Percentiles rank a stretch among this genome's conserved stretches.
These are phyloP conservation scores for Tolypocladium pustulatum DNA, from an alignment of 2,329 filamentous ascomycete species.

Conservation along the genomic window DNA sequence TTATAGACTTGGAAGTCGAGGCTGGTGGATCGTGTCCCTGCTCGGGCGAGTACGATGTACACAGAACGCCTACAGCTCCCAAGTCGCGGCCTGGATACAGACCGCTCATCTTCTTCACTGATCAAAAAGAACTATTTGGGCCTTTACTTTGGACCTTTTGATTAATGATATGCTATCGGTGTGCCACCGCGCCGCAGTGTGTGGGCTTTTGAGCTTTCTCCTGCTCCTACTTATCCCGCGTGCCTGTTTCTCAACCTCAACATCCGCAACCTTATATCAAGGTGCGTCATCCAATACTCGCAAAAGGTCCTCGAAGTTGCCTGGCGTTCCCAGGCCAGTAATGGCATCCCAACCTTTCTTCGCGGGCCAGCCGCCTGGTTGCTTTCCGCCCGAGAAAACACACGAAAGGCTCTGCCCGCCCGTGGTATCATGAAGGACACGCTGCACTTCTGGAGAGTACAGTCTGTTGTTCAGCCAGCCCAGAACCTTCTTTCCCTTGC, in stretches of 20 bases:
- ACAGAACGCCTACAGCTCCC: neutral
- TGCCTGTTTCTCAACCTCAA: neutral
- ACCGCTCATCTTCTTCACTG: neutral
- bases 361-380: conserved; percentile 32
- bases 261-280: neutral
- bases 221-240: neutral
- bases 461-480: conserved; percentile 44
- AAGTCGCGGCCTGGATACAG: neutral
- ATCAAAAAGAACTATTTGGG: neutral
- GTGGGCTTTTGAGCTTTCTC: neutral
- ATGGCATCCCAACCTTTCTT: conserved; percentile 34
- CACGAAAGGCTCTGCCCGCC: conserved; percentile 30
- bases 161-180: neutral
- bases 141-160: neutral
- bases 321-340: conserved; percentile 38
- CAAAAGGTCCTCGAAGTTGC: conserved; percentile 28
- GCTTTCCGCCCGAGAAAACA: conserved; percentile 18
- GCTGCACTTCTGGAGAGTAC: conserved; percentile 27
- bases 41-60: neutral
- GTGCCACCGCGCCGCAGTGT: neutral
- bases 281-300: conserved; percentile 18
- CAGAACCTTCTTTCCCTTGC: conserved; percentile 34
- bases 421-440: conserved; percentile 29
- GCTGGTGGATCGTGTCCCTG: too few relatives aligned
- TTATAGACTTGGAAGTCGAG: neutral